phyloP scores from a whole-genome alignment of 352 stramenopile species.

The Globisporangium barbulae region DNA sequence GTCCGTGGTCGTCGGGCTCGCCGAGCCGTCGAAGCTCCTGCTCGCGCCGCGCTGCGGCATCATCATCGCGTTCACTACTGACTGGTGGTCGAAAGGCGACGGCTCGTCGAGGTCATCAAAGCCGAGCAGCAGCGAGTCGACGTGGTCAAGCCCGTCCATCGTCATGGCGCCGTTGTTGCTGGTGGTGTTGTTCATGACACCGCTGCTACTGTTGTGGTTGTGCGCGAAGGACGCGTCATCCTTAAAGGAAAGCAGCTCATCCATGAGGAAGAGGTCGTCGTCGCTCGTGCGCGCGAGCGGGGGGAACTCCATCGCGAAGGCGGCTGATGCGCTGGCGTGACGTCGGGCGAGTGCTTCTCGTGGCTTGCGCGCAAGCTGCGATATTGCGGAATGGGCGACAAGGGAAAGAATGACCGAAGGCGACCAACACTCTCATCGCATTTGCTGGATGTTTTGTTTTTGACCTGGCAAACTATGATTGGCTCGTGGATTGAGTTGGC shows the following conservation, averaged over 20 bases:
- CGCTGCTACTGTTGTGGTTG: background rate
- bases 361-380: background rate
- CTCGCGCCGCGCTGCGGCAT: conserved; percentile 2
- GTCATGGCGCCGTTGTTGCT: conserved; percentile 12
- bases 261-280: conserved; percentile 36
- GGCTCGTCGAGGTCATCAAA: conserved; percentile 26
- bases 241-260: conserved; percentile 52
- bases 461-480: conserved; percentile 57
- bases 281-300: conserved; percentile 9
- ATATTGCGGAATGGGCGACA: conserved; percentile 3
- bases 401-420: background rate
- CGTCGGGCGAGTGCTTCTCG: background rate
- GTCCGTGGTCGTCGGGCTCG: conserved; percentile 38
- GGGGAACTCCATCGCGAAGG: conserved; percentile 7
- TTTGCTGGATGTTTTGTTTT: conserved; percentile 14
- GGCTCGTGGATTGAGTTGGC: conserved; percentile 24
- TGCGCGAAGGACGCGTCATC: conserved; percentile 27
- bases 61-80: background rate
- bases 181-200: conserved; percentile 4
- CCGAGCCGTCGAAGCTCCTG: conserved; percentile 18
- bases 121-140: conserved; percentile 45
- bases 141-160: conserved; percentile 20
- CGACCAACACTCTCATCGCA: conserved; percentile 3
- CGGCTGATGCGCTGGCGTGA: conserved; percentile 2
- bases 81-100: conserved; percentile 3